Conservation (phyloP, 352 stramenopile genomes). For the Phytopythium kandeliae region DNA sequence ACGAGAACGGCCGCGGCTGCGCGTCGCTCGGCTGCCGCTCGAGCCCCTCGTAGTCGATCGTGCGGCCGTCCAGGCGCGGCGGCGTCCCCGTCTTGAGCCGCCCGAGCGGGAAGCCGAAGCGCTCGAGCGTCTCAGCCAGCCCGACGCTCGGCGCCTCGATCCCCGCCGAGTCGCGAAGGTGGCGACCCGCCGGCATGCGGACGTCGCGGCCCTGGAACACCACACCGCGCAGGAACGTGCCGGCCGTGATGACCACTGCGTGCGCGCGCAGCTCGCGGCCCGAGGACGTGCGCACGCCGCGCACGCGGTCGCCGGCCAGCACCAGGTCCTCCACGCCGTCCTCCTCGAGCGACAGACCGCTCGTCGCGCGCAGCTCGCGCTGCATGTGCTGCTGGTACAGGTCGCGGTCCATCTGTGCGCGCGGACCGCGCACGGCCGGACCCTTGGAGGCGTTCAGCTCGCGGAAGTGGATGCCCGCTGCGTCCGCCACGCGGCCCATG, state of each 20-base stretch:
- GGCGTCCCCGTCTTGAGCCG: constrained; percentile 98
- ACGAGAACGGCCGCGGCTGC: constrained; percentile 92
- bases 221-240: constrained; percentile 96
- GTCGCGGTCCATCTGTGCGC: constrained; percentile 97
- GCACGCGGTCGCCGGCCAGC: constrained; percentile 53
- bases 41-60: constrained; percentile 93
- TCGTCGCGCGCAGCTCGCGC: constrained; percentile 46
- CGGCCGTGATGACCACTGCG: constrained; percentile 95
- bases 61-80: constrained; percentile 91
- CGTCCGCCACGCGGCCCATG: constrained; percentile 95
- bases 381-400: constrained; percentile 97
- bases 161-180: constrained; percentile 81
- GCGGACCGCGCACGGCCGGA: constrained; percentile 80
- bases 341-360: constrained; percentile 93
- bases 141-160: constrained; percentile 94
- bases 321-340: constrained; percentile 95
- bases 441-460: constrained; percentile 96
- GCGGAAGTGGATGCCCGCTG: constrained; percentile 95
- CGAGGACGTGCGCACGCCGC: constrained; percentile 57
- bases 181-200: constrained; percentile 90
- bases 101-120: constrained; percentile 89
- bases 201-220: constrained; percentile 93
- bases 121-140: constrained; percentile 92
- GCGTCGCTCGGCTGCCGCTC: constrained; percentile 92
- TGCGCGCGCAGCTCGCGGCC: constrained; percentile 42